Conservation (phyloP, 2,329 filamentous ascomycete genomes). For the Aspergillus transmontanensis region DNA sequence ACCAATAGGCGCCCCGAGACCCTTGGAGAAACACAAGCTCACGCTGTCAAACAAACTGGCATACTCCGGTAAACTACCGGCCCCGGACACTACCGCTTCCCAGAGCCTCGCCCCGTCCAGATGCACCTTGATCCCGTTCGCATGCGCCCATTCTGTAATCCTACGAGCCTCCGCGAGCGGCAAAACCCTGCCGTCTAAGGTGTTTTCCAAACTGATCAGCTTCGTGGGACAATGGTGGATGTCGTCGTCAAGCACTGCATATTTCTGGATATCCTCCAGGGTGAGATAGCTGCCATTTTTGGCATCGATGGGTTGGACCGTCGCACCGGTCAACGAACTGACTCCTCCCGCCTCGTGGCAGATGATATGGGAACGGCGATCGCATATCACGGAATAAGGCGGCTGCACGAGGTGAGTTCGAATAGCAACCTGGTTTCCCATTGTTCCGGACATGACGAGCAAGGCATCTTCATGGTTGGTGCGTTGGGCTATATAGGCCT, state of each 20-base stretch:
- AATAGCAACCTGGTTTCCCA: constrained; percentile 88
- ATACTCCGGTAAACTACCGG: constrained; percentile 68
- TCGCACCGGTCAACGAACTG: constrained; percentile 70
- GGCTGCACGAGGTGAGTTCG: constrained; percentile 77
- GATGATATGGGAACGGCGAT: constrained; percentile 76
- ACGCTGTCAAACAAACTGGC: constrained; percentile 72
- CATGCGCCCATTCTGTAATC: constrained; percentile 70
- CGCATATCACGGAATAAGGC: constrained; percentile 78
- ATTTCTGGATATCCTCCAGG: constrained; percentile 71
- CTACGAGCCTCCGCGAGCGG: constrained; percentile 70
- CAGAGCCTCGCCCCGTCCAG: constrained; percentile 79
- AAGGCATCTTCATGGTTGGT: constrained; percentile 76
- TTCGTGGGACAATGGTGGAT: constrained; percentile 79
- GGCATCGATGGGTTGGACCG: constrained; percentile 67
- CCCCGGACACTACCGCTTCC: constrained; percentile 75
- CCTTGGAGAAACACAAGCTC: constrained; percentile 79
- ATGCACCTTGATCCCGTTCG: constrained; percentile 69
- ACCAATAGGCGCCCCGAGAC: constrained; percentile 78
- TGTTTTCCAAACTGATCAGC: constrained; percentile 84
- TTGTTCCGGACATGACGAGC: constrained; percentile 85
- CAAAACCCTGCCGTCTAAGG: constrained; percentile 76
- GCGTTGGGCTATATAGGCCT: constrained; percentile 71
- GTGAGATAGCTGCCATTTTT: constrained; percentile 73
- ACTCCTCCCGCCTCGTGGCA: constrained; percentile 68
- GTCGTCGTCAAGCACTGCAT: constrained; percentile 65